phyloP scores from a whole-genome alignment of 2,329 filamentous ascomycete genomes.

The Aspergillus flavus region DNA sequence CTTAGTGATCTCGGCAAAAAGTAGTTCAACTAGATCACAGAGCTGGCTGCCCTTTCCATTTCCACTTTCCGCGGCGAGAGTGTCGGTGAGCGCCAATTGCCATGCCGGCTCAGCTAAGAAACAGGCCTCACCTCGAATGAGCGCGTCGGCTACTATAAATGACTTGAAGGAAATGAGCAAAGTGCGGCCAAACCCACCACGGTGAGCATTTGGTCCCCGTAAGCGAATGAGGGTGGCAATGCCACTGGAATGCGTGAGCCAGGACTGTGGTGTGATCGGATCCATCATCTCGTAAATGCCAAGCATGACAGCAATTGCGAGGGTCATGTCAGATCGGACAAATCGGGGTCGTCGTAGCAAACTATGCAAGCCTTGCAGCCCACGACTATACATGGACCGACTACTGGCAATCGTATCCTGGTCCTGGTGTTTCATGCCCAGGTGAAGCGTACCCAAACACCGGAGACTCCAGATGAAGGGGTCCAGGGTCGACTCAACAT shows the following conservation, averaged over 20 bases:
- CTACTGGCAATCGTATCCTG: constrained; percentile 1
- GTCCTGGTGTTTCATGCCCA: constrained; percentile 11
- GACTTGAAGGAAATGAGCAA: constrained; percentile 14
- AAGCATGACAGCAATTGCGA: constrained; percentile 8
- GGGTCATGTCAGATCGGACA: constrained; percentile 6
- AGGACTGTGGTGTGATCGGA: constrained; percentile 5
- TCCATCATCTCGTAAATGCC: constrained; percentile 18
- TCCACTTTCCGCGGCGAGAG: background rate
- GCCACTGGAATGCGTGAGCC: constrained; percentile 15
- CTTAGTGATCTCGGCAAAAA: background rate
- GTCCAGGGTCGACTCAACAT: background rate
- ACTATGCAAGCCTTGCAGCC: background rate
- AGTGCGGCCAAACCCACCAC: constrained; percentile 14
- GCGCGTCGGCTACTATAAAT: constrained; percentile 15
- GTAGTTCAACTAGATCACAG: background rate
- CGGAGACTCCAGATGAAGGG: constrained; percentile 6
- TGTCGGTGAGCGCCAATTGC: background rate
- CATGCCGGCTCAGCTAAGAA: constrained; percentile 15
- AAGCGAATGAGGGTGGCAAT: constrained; percentile 10
- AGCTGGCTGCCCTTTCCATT: background rate
- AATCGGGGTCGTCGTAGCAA: constrained; percentile 2
- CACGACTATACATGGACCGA: constrained; percentile 12
- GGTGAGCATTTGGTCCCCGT: constrained; percentile 13
- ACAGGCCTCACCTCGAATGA: constrained; percentile 13
- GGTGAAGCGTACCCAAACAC: constrained; percentile 6